Base-by-base conservation (phyloP, 1,139 yeast genomes). In the Geotrichum candidum region DNA sequence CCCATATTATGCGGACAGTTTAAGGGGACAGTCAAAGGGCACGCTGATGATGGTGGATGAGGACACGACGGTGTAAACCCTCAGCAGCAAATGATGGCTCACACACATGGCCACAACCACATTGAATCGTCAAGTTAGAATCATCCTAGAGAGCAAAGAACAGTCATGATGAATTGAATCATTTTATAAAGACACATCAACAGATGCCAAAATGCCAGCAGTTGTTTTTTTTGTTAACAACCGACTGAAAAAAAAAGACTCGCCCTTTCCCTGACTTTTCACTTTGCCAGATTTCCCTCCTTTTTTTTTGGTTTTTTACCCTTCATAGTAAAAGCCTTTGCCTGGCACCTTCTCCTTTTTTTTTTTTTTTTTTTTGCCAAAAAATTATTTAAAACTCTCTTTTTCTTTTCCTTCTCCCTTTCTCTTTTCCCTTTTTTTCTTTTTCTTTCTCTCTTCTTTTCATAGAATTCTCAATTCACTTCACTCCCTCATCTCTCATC, bases 321-420 rank as follows among this genome's bases (percentile, higher is more conserved):
- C 41, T 2, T 22, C 50, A 13, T 15, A 9, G 11, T 15, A n/a
- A 18, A n/a, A n/a, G n/a, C n/a, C n/a, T n/a, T n/a, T n/a, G n/a
- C n/a, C n/a, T n/a, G n/a, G n/a, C 18, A 10, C 31, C 35, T 54
- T 45, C 33, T 56, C 35, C 50, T 51, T 57, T 45, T 51, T 35
- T 35, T 51, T 27, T n/a, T 51, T 50, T 50, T 56, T 51, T 51
- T 23, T 56, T 51, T 35, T 35, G 22, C 48, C 23, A 23, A 41
- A 41, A 41, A 41, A 41, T 15, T 41, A 41, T 41, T 41, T 46
- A 55, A 46, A 53, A 53, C 23, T 45, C 35, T 18, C 38, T 48
- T 58, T 51, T 48, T 41, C 56, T 33, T 58, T 46, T 46, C 54
- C 27, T 23, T 25, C 61, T 61, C 63, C 61, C 58, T 59, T 59